Base-by-base conservation (phyloP, 306 rosid genomes). In the Pachyrhizus erosus region DNA sequence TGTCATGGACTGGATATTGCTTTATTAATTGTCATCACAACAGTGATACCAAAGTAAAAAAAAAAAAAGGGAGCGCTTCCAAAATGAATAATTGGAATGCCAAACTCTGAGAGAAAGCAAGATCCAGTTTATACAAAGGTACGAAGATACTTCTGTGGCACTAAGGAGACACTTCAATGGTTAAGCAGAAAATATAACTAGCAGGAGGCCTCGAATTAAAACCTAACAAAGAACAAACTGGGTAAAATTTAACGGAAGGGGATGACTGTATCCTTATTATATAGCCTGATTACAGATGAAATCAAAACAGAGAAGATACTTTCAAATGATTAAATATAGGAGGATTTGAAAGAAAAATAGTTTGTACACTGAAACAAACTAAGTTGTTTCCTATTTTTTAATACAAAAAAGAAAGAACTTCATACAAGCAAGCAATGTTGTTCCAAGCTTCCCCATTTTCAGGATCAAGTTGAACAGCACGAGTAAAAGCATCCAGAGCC, bases 391-490 rank as follows among this genome's bases (percentile, higher is more conserved):
- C 61, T 26, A 55, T 15, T 42, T 15, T 33, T 31, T 1, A 77
- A 73, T 40, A 48, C 37, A 49, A 82, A 7, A 64, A 84, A 26
- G 52, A 64, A 79, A 79, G 70, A 79, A 80, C 48, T 70, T 42
- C 98, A 80, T 91, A 96, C 99, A 96, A 84, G 85, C 99, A 93
- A 89, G 99, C 99, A 77, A 96, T 90, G 81, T 96, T 96, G 86
- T 96, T 96, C 99, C 99, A 96, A 72, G 99, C 98, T 91, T 96
- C 99, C 87, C 99, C 99, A 42, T 96, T 96, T 42, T 93, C 98
- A 55, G 99, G 99, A 86, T 93, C 96, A 75, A 96, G 99, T 85
- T 96, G 98, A 89, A 96, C 96, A 39, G 99, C 92, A 31, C 96
- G 97, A 57, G 98, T 93, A 89, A 96, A 96, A 4, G 91, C 97